Conservation (phyloP, 129 eudicot species). For the Artemisia annua region DNA sequence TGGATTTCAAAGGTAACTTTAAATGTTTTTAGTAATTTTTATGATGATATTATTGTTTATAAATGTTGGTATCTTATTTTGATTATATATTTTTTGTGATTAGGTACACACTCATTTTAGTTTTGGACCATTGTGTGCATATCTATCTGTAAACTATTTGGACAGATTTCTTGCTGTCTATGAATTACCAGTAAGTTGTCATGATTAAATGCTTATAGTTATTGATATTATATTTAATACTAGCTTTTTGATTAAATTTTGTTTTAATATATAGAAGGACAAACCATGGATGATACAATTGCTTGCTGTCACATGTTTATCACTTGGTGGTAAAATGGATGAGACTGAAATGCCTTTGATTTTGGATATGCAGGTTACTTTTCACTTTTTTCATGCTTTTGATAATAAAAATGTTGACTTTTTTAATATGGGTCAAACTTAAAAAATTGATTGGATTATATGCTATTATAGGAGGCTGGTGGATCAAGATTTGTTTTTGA, state of each 20-base stretch:
- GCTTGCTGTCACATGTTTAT: constrained; percentile 65
- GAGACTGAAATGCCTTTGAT: constrained; percentile 58
- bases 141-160: constrained; percentile 57
- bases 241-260: constrained; percentile 4
- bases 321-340: constrained; percentile 67
- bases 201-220: not conserved
- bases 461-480: constrained; percentile 34
- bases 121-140: constrained; percentile 64
- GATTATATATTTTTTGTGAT: constrained; percentile 3
- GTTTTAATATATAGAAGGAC: constrained; percentile 37
- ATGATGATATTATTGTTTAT: not conserved
- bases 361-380: constrained; percentile 68
- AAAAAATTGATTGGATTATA: not conserved
- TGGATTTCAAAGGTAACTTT: constrained; percentile 63
- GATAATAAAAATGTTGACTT: not conserved
- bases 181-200: constrained; percentile 61
- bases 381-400: not conserved
- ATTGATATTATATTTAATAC: too few relatives aligned
- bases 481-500: constrained; percentile 61
- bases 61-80: not conserved
- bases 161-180: constrained; percentile 72
- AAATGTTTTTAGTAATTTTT: not conserved
- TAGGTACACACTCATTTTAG: constrained; percentile 56
- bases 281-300: constrained; percentile 77
- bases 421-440: constrained; percentile 11